phyloP scores from a whole-genome alignment of 164 flowering plant genomes.

The Euptelea pleiosperma region DNA sequence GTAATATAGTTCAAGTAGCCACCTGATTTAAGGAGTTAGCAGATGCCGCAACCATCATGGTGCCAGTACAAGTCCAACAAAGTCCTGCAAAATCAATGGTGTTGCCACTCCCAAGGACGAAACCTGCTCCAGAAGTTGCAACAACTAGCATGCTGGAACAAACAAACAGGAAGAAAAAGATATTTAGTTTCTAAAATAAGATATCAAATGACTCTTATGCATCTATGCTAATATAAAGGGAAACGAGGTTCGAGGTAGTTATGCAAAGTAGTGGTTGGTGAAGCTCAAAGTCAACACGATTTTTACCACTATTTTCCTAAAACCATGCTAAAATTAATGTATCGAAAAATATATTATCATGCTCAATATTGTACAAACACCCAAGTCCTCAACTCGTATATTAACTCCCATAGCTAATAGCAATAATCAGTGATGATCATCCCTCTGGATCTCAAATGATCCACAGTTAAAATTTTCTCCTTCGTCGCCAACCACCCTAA shows the following conservation, averaged over 20 bases:
- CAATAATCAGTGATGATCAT: too few relatives aligned
- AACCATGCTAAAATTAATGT: too few relatives aligned
- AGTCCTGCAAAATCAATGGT: slow-evolving; percentile 69
- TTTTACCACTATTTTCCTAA: background rate
- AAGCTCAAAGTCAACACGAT: background rate
- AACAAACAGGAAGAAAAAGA: background rate
- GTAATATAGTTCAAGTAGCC: background rate
- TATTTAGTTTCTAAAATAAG: background rate
- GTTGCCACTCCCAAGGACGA: slow-evolving; percentile 78
- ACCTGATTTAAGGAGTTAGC: slow-evolving; percentile 97
- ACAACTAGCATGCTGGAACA: slow-evolving; percentile 83
- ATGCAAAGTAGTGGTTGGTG: background rate
- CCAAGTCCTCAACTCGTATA: too few relatives aligned
- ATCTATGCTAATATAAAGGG: background rate
- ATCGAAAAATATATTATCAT: too few relatives aligned
- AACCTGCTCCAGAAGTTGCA: slow-evolving; percentile 94
- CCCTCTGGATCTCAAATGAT: too few relatives aligned
- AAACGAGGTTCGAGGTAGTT: too few relatives aligned
- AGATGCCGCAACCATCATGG: slow-evolving; percentile 98
- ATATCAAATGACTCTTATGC: background rate
- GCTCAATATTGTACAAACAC: too few relatives aligned
- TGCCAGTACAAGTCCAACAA: slow-evolving; percentile 88
- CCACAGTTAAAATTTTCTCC: too few relatives aligned
- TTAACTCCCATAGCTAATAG: too few relatives aligned
- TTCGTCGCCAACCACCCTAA: too few relatives aligned